Evolutionary conservation across 2,329 filamentous ascomycete genomes (phyloP), one percentile per base, ranked within the genome.

Genomic region (Ramularia endophylla): DNA sequence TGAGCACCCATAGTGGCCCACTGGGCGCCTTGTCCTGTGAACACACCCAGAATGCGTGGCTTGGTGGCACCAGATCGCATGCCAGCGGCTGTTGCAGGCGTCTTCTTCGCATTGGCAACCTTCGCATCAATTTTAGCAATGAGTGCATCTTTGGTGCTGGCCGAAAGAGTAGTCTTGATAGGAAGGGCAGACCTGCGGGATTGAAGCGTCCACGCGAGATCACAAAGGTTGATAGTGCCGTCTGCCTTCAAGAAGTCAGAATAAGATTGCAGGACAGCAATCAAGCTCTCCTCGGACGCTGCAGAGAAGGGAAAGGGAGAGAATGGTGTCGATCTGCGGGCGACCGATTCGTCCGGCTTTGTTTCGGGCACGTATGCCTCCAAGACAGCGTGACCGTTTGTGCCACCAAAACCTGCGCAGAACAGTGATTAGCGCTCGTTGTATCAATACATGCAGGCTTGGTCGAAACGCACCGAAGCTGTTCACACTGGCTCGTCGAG

Each of bases 21-120:
- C 38, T 65, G 62, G 3, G 59, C 59, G 12, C 62, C 61, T 43
- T 65, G 62, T 1, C 62, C 62, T 1, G 61, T 64, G 45, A 64
- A 65, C 13, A 65, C 36, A 13, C 47, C 49, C 19, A 52, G 37
- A 12, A 52, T 36, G 13, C 46, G 42, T 22, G 39, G 43, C 13
- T 47, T 27, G 20, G 39, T 42, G 5, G 40, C 25, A n/a, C 38
- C 44, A 9, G 43, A 36, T 35, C 48, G 40, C 22, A 38, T 17
- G 8, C 46, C 46, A 16, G 43, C 19, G 35, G 44, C 33, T 35
- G 35, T 37, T 13, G 30, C 20, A 5, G 40, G 11, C 16, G 36
- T 41, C 7, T 30, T 30, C 7, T 39, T 15, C 18, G 17, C 8
- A n/a, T n/a, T n/a, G n/a, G n/a, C n/a, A n/a, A n/a, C n/a, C n/a